phyloP scores from a whole-genome alignment of 2,329 filamentous ascomycete genomes.

The Atkinsonella texensis region DNA sequence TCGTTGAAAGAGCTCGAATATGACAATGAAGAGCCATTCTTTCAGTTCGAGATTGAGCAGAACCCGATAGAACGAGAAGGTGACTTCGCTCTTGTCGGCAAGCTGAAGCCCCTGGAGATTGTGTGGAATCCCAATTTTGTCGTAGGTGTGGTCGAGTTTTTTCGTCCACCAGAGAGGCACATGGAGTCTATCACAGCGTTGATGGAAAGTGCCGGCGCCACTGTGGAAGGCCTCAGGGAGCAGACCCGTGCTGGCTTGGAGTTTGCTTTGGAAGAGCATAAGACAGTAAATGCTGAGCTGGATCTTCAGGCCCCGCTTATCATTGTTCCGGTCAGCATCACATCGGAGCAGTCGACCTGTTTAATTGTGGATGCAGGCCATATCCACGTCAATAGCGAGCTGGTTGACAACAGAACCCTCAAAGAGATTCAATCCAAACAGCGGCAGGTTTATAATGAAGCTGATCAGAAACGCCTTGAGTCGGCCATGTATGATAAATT shows the following conservation, averaged over 20 bases:
- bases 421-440: conserved; percentile 87
- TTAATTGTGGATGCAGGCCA: conserved; percentile 94
- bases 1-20: conserved; percentile 43
- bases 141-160: conserved; percentile 85
- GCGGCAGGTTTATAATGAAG: conserved; percentile 71
- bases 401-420: conserved; percentile 85
- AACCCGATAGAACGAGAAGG: conserved; percentile 89
- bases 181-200: conserved; percentile 97
- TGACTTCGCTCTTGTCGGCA: conserved; percentile 80
- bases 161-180: conserved; percentile 88
- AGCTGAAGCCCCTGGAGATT: conserved; percentile 89
- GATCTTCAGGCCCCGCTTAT: conserved; percentile 93
- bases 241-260: conserved; percentile 93
- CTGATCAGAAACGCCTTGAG: conserved; percentile 80
- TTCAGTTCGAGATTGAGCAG: conserved; percentile 84
- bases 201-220: conserved; percentile 91
- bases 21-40: conserved; percentile 61
- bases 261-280: conserved; percentile 94
- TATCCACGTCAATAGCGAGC: conserved; percentile 82
- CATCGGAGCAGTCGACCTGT: conserved; percentile 66
- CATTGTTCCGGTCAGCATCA: conserved; percentile 90
- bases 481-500: conserved; percentile 98
- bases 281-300: conserved; percentile 91
- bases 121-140: conserved; percentile 95
- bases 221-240: conserved; percentile 86